These are phyloP conservation scores for Pseudomonodictys pantanalensis DNA, from an alignment of 495 filamentous ascomycete genomes.

Conservation along the genomic window DNA sequence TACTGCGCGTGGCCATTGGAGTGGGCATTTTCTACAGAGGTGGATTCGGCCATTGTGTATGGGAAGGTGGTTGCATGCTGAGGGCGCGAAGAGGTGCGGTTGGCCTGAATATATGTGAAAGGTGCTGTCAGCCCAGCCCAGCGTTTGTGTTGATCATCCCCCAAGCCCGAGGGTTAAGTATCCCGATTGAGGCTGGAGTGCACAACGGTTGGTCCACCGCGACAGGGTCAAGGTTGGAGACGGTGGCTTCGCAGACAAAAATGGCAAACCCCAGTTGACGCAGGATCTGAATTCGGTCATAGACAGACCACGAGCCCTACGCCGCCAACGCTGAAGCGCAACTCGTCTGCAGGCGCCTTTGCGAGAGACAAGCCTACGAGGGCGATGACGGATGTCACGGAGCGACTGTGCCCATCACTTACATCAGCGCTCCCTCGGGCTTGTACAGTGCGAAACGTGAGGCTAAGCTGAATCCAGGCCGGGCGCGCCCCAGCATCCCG, in stretches of 20 bases:
- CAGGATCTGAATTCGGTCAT: too few relatives aligned
- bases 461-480: too few relatives aligned
- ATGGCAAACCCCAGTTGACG: not conserved
- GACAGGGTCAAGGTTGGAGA: too few relatives aligned
- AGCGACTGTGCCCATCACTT: too few relatives aligned
- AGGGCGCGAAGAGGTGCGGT: not conserved
- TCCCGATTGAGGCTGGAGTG: not conserved
- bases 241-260: not conserved
- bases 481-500: too few relatives aligned
- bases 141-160: not conserved
- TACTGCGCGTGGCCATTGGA: slow-evolving; percentile 16
- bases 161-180: not conserved
- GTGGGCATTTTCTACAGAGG: slow-evolving; percentile 14
- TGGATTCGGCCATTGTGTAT: slow-evolving; percentile 28
- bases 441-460: too few relatives aligned
- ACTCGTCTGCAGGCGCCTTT: too few relatives aligned
- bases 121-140: slow-evolving; percentile 5
- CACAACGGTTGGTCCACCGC: too few relatives aligned
- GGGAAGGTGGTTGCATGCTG: slow-evolving; percentile 8
- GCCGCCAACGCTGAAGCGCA: too few relatives aligned
- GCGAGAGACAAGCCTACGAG: not conserved
- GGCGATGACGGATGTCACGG: not conserved
- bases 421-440: too few relatives aligned
- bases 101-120: not conserved
- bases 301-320: too few relatives aligned